Percentiles rank a stretch among this genome's conserved stretches.
Evolutionary conservation across 495 filamentous ascomycete species (phyloP).

Genomic region (Wilcoxina mikolae): DNA sequence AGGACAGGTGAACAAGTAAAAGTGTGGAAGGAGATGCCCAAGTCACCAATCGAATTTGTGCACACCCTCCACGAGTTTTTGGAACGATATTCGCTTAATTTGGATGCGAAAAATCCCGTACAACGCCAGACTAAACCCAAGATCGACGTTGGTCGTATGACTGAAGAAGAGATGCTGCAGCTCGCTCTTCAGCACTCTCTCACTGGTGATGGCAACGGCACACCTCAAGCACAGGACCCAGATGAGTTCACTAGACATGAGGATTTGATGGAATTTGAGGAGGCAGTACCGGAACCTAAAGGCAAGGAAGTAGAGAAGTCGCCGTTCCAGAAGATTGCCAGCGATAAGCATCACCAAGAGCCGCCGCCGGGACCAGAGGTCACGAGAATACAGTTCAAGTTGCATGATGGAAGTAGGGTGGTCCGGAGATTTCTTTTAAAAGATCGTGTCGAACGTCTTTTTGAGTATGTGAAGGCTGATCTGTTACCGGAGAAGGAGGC

Average conservation of each 20-base stretch:
- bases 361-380: constrained; percentile 52
- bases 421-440: constrained; percentile 67
- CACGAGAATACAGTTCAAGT: constrained; percentile 82
- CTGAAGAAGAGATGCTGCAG: constrained; percentile 91
- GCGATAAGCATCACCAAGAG: constrained; percentile 58
- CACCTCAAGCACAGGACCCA: constrained; percentile 46
- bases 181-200: constrained; percentile 50
- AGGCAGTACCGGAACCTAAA: constrained; percentile 13
- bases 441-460: constrained; percentile 71
- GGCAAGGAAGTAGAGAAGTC: constrained; percentile 13
- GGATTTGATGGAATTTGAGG: constrained; percentile 27
- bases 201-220: constrained; percentile 18
- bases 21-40: constrained; percentile 74
- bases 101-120: constrained; percentile 81
- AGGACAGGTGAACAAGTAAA: constrained; percentile 96
- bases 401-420: constrained; percentile 55
- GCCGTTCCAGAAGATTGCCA: constrained; percentile 41
- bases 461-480: constrained; percentile 91
- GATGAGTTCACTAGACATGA: constrained; percentile 67
- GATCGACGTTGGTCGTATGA: constrained; percentile 70
- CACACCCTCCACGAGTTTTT: constrained; percentile 89
- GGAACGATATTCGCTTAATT: constrained; percentile 79
- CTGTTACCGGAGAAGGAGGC: constrained; percentile 49
- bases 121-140: constrained; percentile 57
- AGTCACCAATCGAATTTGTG: constrained; percentile 65